These are phyloP conservation scores for Massarina eburnea DNA, from an alignment of 2,329 filamentous ascomycete genomes.

Conservation along the genomic window DNA sequence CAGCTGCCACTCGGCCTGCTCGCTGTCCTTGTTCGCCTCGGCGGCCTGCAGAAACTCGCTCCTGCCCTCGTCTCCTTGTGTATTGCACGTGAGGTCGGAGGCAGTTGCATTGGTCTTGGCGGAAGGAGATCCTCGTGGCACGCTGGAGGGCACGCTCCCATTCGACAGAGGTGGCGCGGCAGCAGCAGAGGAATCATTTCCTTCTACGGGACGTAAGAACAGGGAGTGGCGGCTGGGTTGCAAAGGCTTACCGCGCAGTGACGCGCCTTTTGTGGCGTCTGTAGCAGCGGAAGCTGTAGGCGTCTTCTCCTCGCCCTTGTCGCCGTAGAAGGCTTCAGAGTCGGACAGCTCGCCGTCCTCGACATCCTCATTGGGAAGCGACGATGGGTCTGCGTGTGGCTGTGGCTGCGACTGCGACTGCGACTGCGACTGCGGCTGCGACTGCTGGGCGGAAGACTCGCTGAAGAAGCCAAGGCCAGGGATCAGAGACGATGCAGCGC, in stretches of 20 bases:
- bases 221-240: slow-evolving; percentile 21
- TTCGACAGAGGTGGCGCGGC: slow-evolving; percentile 17
- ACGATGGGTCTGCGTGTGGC: slow-evolving; percentile 8
- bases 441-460: slow-evolving; percentile 21
- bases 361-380: slow-evolving; percentile 19
- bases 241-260: slow-evolving; percentile 30
- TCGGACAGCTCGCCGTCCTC: slow-evolving; percentile 38
- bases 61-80: slow-evolving; percentile 32
- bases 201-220: slow-evolving; percentile 26
- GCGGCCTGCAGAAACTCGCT: slow-evolving; percentile 49
- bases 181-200: slow-evolving; percentile 16
- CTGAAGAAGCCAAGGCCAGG: slow-evolving; percentile 40
- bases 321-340: slow-evolving; percentile 31
- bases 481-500: slow-evolving; percentile 27
- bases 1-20: slow-evolving; percentile 78
- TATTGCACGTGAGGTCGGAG: not conserved
- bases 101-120: not conserved
- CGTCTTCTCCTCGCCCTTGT: slow-evolving; percentile 27
- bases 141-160: slow-evolving; percentile 3
- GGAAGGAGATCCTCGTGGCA: slow-evolving; percentile 3
- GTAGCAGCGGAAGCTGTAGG: slow-evolving; percentile 22
- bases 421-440: slow-evolving; percentile 20
- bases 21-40: slow-evolving; percentile 49
- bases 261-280: slow-evolving; percentile 19
- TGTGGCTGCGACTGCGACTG: slow-evolving; percentile 10